Conservation (phyloP, 257 asterid species). For the Capsicum baccatum region DNA sequence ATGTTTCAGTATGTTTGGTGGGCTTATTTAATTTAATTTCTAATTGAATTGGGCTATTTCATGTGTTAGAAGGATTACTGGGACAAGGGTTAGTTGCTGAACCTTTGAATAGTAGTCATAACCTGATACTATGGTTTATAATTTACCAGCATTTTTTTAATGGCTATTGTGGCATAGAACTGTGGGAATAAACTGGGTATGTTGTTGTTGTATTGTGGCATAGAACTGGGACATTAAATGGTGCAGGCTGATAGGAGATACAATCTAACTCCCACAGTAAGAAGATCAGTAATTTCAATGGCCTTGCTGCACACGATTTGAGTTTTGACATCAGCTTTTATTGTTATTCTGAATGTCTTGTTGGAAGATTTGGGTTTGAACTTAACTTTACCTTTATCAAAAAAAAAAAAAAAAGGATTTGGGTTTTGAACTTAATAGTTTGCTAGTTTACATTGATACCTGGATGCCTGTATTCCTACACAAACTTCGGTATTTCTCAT, state of each 20-base stretch:
- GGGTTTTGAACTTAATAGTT: background rate
- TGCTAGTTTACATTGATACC: background rate
- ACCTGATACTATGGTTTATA: background rate
- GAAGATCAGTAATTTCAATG: background rate
- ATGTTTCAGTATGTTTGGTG: slow-evolving; percentile 18
- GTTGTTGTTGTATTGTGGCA: background rate
- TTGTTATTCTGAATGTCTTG: background rate
- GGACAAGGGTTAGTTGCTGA: background rate
- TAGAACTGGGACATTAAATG: background rate
- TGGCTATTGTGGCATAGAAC: background rate
- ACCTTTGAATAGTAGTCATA: background rate
- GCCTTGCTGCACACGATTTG: background rate
- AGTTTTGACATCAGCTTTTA: slow-evolving; percentile 8
- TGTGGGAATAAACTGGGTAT: background rate
- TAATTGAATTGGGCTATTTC: background rate
- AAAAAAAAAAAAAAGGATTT: too few species aligned
- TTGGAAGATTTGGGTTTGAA: background rate
- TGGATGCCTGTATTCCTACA: background rate
- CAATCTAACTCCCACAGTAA: slow-evolving; percentile 4
- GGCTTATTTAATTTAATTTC: background rate
- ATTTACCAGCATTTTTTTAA: background rate
- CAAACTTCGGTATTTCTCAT: slow-evolving; percentile 14
- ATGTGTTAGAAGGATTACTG: background rate
- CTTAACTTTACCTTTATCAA: background rate
- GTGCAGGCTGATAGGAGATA: slow-evolving; percentile 12